These are phyloP conservation scores for Neurospora discreta DNA, from an alignment of 495 filamentous ascomycete genomes.

Conservation along the genomic window DNA sequence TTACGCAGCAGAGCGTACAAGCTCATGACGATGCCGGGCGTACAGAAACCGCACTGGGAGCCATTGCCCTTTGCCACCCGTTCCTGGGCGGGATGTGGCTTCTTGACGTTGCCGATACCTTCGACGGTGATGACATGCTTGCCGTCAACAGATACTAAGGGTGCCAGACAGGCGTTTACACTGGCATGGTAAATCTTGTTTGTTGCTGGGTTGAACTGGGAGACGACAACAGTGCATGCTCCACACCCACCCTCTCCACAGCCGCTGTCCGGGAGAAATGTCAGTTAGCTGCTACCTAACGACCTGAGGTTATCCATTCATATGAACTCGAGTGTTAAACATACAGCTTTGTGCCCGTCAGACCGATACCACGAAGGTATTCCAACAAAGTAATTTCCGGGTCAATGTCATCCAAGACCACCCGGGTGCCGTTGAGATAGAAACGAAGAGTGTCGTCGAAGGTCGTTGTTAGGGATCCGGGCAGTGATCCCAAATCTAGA, in stretches of 20 bases:
- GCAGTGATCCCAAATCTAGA: neutral
- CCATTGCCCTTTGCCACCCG: slow-evolving; percentile 68
- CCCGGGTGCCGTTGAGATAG: slow-evolving; percentile 92
- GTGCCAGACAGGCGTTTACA: slow-evolving; percentile 90
- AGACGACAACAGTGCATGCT: slow-evolving; percentile 92
- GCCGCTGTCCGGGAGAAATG: slow-evolving; percentile 42
- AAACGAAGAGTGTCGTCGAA: slow-evolving; percentile 56
- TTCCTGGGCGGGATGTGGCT: slow-evolving; percentile 86
- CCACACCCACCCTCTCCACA: slow-evolving; percentile 96
- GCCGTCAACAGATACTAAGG: slow-evolving; percentile 83
- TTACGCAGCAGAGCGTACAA: slow-evolving; percentile 76
- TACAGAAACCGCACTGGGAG: slow-evolving; percentile 76
- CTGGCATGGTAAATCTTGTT: slow-evolving; percentile 83
- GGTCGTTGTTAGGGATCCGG: slow-evolving; percentile 22
- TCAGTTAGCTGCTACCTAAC: neutral
- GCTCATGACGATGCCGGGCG: slow-evolving; percentile 96
- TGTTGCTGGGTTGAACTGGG: slow-evolving; percentile 84
- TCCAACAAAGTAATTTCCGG: slow-evolving; percentile 89
- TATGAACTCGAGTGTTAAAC: neutral
- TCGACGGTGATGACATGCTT: slow-evolving; percentile 98
- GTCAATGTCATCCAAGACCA: slow-evolving; percentile 70
- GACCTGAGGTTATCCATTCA: no score
- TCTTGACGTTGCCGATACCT: slow-evolving; percentile 84
- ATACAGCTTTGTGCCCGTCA: slow-evolving; percentile 61
- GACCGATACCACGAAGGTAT: slow-evolving; percentile 79